phyloP scores from a whole-genome alignment of 2,329 filamentous ascomycete species.

The Colletotrichum cereale region DNA sequence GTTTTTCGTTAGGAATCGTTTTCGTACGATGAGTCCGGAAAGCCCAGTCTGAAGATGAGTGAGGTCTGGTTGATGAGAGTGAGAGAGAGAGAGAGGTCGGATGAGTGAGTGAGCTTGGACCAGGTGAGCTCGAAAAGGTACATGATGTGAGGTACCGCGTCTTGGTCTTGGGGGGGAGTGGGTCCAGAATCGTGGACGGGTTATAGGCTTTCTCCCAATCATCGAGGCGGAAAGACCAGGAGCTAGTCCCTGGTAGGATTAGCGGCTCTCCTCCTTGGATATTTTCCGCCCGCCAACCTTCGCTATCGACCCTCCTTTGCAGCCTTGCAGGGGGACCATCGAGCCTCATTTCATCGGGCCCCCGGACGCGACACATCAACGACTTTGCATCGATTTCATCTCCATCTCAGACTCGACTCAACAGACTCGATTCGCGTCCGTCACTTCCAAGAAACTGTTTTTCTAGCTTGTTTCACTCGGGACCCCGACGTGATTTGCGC shows the following conservation, averaged over 20 bases:
- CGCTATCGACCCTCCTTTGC: constrained; percentile 15
- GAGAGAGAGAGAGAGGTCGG: background rate
- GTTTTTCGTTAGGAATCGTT: too few species aligned
- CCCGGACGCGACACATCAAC: constrained; percentile 31
- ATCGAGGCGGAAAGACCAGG: background rate
- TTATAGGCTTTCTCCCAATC: constrained; percentile 18
- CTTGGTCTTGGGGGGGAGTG: background rate
- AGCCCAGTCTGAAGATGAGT: background rate
- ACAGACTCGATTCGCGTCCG: background rate
- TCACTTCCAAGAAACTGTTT: too few species aligned
- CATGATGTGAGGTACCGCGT: constrained; percentile 13
- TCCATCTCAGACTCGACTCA: background rate
- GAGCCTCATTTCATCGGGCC: constrained; percentile 30
- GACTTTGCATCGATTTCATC: constrained; percentile 22
- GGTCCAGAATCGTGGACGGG: background rate
- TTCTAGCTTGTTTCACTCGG: too few species aligned
- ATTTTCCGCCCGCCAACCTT: constrained; percentile 38
- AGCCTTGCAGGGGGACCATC: constrained; percentile 32
- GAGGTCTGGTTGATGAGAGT: constrained; percentile 5
- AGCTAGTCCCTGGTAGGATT: background rate
- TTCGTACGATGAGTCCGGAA: background rate
- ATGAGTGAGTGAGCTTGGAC: constrained; percentile 9
- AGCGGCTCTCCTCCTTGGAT: constrained; percentile 9
- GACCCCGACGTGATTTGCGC: background rate
- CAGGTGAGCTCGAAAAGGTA: constrained; percentile 20